Base-by-base conservation (phyloP, 1,284 basidiomycete species). In the Moesziomyces globuligerus region DNA sequence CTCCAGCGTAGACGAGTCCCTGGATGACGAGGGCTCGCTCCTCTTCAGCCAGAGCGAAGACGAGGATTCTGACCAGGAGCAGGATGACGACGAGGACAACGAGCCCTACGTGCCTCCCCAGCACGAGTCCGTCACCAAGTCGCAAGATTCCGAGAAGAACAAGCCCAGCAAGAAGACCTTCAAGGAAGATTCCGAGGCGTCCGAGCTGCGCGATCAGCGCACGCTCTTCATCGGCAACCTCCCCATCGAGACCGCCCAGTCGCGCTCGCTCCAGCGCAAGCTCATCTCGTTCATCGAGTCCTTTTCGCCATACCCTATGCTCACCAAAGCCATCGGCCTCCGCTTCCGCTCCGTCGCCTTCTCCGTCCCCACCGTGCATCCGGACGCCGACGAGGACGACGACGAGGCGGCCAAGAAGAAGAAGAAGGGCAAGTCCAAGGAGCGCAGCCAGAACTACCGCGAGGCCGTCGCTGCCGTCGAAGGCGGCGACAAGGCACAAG, bases 141-240 rank as follows among this genome's bases (percentile, higher is more conserved):
- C 47, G 8, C 42, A 40, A 17, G 38, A 66, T 72, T 50, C 68
- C 52, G 42, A 66, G n/a, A 26, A 59, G 4, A 9, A 42, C 25
- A 64, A 60, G 37, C 47, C 51, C 7, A 43, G 46, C 50, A 70
- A 76, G 43, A 70, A 44, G 62, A 80, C 64, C 54, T 74, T 74
- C 72, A 61, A 53, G 25, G 76, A 72, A 34, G 45, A 64, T 20
- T 61, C 67, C 47, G 70, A 80, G 59, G 53, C 54, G 13, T 48
- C 69, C 47, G 37, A 60, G 45, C 50, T 46, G 58, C 86, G 90
- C 47, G 89, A 96, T 78, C 86, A 87, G 18, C 87, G 94, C 25
- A 96, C 94, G 1, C 85, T 97, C 48, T 98, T 98, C 81, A 84
- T 98, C n/a, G 95, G 95, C 10, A 98, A 98, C 81, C 84, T 98